Percentiles rank a stretch among this genome's conserved stretches.
phyloP scores from a whole-genome alignment of 2,329 filamentous ascomycete genomes.

The Didymosphaeria variabile region DNA sequence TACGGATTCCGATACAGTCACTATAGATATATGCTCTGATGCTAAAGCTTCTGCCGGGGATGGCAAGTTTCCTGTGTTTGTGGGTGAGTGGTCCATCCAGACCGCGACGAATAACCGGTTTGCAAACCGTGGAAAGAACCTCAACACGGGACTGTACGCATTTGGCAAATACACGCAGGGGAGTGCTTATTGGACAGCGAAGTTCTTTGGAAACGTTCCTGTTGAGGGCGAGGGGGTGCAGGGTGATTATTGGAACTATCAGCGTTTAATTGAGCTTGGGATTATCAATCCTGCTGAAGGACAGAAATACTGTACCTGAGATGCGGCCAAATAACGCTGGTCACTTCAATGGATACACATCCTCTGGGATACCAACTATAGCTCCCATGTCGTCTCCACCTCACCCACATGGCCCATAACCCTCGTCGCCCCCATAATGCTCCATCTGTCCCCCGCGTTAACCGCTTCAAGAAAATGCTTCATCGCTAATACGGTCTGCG shows the following conservation, averaged over 20 bases:
- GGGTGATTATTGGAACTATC: slow-evolving; percentile 28
- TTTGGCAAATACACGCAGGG: slow-evolving; percentile 45
- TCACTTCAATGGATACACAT: too few species aligned
- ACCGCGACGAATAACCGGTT: slow-evolving; percentile 44
- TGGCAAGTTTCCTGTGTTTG: slow-evolving; percentile 37
- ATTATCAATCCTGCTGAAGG: slow-evolving; percentile 12
- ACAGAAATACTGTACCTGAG: neutral
- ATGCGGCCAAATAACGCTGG: too few species aligned
- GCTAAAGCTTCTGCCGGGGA: slow-evolving; percentile 17
- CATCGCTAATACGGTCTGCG: slow-evolving; percentile 60
- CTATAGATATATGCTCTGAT: slow-evolving; percentile 13
- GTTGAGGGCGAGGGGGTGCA: slow-evolving; percentile 25
- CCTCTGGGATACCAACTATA: neutral
- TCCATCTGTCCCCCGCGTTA: slow-evolving; percentile 56
- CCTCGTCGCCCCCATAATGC: slow-evolving; percentile 15
- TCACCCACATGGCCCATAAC: slow-evolving; percentile 4
- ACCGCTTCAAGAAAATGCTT: slow-evolving; percentile 62
- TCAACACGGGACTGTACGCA: slow-evolving; percentile 46
- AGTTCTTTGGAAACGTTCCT: slow-evolving; percentile 24
- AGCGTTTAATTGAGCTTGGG: slow-evolving; percentile 19
- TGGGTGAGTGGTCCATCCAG: slow-evolving; percentile 50
- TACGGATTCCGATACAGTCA: slow-evolving; percentile 25
- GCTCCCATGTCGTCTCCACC: slow-evolving; percentile 12
- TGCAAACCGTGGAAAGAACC: slow-evolving; percentile 34
- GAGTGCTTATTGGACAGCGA: slow-evolving; percentile 41